Conservation (phyloP, 1,139 yeast genomes). For the Saccharomyces hybrid region DNA sequence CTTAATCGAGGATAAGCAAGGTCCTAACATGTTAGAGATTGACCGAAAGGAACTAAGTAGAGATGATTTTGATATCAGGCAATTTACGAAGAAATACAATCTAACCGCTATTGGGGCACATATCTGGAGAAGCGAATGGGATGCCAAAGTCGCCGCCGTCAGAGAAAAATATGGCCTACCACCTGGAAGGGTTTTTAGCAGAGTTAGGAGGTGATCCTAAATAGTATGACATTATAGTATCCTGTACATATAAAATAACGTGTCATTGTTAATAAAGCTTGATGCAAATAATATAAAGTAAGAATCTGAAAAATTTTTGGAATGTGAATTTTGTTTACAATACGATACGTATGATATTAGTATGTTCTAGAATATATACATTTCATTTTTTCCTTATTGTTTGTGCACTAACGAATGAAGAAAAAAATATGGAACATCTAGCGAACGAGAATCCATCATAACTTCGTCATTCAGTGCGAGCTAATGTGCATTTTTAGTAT, state of each 20-base stretch:
- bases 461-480: not conserved
- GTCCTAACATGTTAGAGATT: conserved; percentile 14
- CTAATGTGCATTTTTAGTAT: not conserved
- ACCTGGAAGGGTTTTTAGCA: conserved; percentile 65
- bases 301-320: not conserved
- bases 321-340: not conserved
- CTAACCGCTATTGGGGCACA: conserved; percentile 83
- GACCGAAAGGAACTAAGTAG: conserved; percentile 27
- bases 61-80: conserved; percentile 62
- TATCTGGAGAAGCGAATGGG: conserved; percentile 84
- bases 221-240: not conserved
- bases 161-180: conserved; percentile 68
- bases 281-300: not conserved
- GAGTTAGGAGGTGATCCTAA: conserved; percentile 35
- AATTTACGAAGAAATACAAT: conserved; percentile 47
- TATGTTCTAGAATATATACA: not conserved
- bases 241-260: not conserved
- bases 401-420: not conserved
- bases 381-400: not conserved
- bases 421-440: not conserved
- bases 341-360: not conserved
- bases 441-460: not conserved
- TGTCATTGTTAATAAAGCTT: not conserved
- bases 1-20: conserved; percentile 4
- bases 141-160: conserved; percentile 59